Base-by-base conservation (phyloP, 179 eudicot species). In the Pouteria campechiana region DNA sequence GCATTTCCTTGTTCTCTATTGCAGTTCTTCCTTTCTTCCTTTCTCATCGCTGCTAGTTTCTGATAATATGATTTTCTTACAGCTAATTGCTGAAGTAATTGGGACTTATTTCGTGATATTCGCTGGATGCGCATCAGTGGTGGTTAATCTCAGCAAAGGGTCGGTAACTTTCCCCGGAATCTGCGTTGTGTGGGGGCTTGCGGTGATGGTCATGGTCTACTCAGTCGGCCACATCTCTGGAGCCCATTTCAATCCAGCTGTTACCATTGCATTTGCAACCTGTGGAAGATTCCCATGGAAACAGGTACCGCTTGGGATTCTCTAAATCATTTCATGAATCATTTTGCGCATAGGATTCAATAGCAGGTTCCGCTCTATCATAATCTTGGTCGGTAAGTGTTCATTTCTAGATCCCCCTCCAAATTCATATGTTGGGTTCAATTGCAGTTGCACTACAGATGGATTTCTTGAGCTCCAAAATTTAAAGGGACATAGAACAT, bases 211-310 rank as follows among this genome's bases (percentile, higher is more conserved):
- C 6, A 75, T 84, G 94, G 68, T 88, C 25, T 88, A 88, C 65
- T 50, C 97, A 0, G 75, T 75, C 2, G 97, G 97, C 2, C 95
- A 88, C 34, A 84, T 88, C 35, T 88, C 97, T 7, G 97, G 97
- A 29, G 92, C 88, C 34, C 97, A 88, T 70, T 68, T 88, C 9
- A 88, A 88, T 40, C 95, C 97, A 23, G 88, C 97, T 1, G 97
- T 88, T 51, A 84, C 97, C 53, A 48, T 84, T 50, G 97, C 97
- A 38, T 88, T 88, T 30, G 97, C 97, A 20, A 63, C 80, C 24
- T 61, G 73, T 54, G 76, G 78, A 3, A 76, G 83, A 28, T 73
- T 88, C 24, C 95, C 95, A 0, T 78, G 88, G 88, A 81, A 69
- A 48, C 82, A 84, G 82, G 97, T 87, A 19, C 8, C 9, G 22